A percentile compares a stretch with the other conserved stretches of the same genome.
Evolutionary conservation across 352 stramenopile species (phyloP).

Genomic region (Phytophthora pisi): DNA sequence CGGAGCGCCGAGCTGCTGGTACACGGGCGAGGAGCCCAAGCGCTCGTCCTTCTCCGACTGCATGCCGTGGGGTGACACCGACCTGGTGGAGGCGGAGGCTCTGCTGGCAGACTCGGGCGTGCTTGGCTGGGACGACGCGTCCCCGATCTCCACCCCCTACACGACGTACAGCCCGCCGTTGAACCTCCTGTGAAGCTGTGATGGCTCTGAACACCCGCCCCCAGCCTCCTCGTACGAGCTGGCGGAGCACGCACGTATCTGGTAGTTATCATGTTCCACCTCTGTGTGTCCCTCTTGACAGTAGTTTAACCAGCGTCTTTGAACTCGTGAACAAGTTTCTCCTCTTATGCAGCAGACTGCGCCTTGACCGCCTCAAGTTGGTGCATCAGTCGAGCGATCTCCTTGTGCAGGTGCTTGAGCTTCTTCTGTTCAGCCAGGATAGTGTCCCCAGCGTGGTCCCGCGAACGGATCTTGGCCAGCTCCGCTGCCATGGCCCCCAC

Average conservation of each 20-base stretch:
- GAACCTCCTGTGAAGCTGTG: constrained; percentile 25
- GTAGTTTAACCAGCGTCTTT: constrained; percentile 25
- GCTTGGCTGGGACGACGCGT: constrained; percentile 32
- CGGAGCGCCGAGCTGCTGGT: constrained; percentile 54
- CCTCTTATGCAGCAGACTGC: constrained; percentile 24
- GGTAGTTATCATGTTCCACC: constrained; percentile 10
- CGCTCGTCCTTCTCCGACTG: constrained; percentile 26
- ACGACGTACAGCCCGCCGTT: constrained; percentile 26
- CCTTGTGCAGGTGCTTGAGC: constrained; percentile 58
- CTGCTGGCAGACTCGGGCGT: constrained; percentile 33
- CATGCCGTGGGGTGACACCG: constrained; percentile 48
- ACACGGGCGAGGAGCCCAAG: constrained; percentile 38
- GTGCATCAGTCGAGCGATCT: constrained; percentile 60
- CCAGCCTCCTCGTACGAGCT: constrained; percentile 19
- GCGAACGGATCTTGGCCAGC: constrained; percentile 53
- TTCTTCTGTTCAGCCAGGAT: constrained; percentile 60
- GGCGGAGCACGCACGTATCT: constrained; percentile 6
- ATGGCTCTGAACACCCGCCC: not conserved
- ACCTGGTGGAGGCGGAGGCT: constrained; percentile 45
- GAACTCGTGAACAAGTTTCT: constrained; percentile 21
- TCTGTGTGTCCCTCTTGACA: constrained; percentile 28
- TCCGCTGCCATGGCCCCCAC: constrained; percentile 57
- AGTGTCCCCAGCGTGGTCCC: constrained; percentile 55
- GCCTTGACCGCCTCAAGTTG: constrained; percentile 50
- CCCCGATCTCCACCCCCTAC: not conserved